A percentile compares a stretch with the other conserved stretches of the same genome.
These are phyloP conservation scores for Candida glaebosa DNA, from an alignment of 805 yeast species.

Conservation along the genomic window DNA sequence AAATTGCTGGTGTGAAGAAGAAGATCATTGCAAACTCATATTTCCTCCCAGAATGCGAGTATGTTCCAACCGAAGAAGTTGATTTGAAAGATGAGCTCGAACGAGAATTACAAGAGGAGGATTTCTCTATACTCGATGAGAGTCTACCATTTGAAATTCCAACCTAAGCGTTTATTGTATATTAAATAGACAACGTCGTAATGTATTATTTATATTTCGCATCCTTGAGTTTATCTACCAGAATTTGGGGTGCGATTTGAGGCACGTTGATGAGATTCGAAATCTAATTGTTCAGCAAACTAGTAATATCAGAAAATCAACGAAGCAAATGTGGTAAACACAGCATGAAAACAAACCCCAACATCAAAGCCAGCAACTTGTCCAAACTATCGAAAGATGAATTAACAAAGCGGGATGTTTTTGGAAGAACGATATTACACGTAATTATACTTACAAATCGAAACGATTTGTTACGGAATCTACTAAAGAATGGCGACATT, in stretches of 20 bases:
- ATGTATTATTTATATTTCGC: background rate
- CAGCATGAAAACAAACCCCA: conserved; percentile 8
- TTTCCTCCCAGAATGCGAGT: conserved; percentile 41
- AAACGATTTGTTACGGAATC: conserved; percentile 39
- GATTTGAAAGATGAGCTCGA: background rate
- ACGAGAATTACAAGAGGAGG: background rate
- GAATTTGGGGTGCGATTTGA: background rate
- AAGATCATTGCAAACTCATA: conserved; percentile 52
- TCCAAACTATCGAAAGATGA: conserved; percentile 26
- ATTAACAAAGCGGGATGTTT: conserved; percentile 54
- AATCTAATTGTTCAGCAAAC: too few species aligned
- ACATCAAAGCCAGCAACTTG: conserved; percentile 2
- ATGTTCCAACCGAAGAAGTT: conserved; percentile 4
- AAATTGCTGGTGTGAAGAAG: conserved; percentile 68
- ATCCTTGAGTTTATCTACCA: too few species aligned
- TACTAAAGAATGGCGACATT: conserved; percentile 47
- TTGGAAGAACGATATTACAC: conserved; percentile 69
- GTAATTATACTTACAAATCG: conserved; percentile 49
- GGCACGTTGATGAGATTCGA: conserved; percentile 1
- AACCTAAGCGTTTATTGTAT: background rate
- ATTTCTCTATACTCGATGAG: conserved; percentile 2
- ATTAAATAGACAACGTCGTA: background rate
- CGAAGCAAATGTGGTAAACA: conserved; percentile 12
- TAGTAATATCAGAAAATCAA: background rate
- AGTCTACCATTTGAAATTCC: conserved; percentile 3